A percentile compares a stretch with the other conserved stretches of the same genome.
Conservation (phyloP, 495 filamentous ascomycete genomes). For the Melanomma pulvis-pyrius region DNA sequence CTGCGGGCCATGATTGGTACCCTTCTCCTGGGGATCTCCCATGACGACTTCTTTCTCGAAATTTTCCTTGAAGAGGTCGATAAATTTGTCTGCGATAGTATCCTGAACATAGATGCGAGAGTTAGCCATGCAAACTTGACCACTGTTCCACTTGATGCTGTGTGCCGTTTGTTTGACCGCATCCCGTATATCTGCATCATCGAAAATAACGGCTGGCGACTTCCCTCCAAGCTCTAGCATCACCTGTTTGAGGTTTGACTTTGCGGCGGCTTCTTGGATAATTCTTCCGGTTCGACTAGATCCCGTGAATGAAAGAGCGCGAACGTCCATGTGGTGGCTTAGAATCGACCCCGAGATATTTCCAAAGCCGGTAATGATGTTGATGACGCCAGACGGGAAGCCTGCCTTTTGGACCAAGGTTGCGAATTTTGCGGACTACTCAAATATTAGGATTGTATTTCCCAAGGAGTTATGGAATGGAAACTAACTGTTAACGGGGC, state of each 20-base stretch:
- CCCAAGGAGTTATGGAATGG: background rate
- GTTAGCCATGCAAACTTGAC: slow-evolving; percentile 47
- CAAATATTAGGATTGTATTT: slow-evolving; percentile 3
- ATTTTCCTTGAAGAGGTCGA: slow-evolving; percentile 37
- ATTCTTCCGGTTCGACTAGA: slow-evolving; percentile 38
- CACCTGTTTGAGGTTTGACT: slow-evolving; percentile 46
- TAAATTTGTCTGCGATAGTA: slow-evolving; percentile 42
- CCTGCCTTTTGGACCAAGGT: slow-evolving; percentile 42
- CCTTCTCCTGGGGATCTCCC: slow-evolving; percentile 43
- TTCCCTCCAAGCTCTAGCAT: slow-evolving; percentile 49
- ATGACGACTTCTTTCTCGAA: slow-evolving; percentile 27
- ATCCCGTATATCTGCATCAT: slow-evolving; percentile 43
- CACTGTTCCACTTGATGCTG: slow-evolving; percentile 37
- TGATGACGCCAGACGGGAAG: slow-evolving; percentile 47
- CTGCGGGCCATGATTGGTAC: slow-evolving; percentile 43
- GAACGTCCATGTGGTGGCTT: slow-evolving; percentile 41
- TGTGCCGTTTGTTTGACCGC: slow-evolving; percentile 39
- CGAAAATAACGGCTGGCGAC: slow-evolving; percentile 44
- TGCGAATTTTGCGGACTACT: slow-evolving; percentile 41
- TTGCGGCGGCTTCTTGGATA: slow-evolving; percentile 36
- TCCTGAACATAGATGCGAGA: slow-evolving; percentile 48
- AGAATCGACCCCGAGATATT: slow-evolving; percentile 41
- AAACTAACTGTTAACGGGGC: slow-evolving; percentile 43
- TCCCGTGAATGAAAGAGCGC: slow-evolving; percentile 37
- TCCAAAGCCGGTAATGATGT: slow-evolving; percentile 45